phyloP scores from a whole-genome alignment of 495 filamentous ascomycete genomes.

The Penicillium coprophilum region DNA sequence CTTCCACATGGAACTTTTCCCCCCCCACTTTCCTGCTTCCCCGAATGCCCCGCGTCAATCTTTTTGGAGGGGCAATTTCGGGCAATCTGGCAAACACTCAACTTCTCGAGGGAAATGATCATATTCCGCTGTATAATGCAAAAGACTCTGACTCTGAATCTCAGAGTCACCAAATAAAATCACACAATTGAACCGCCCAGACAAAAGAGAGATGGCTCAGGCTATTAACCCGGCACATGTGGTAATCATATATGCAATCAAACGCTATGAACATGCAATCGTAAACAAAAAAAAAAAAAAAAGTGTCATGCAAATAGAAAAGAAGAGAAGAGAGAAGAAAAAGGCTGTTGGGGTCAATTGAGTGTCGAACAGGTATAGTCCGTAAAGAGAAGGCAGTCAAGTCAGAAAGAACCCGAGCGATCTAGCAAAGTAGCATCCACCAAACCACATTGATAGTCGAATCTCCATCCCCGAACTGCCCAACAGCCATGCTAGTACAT shows the following conservation, averaged over 20 bases:
- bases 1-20: background rate
- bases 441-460: background rate
- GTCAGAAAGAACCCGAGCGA: background rate
- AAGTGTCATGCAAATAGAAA: background rate
- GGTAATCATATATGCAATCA: conserved; percentile 17
- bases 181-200: conserved; percentile 7
- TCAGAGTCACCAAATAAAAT: conserved; percentile 1
- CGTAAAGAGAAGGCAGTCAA: background rate
- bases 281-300: conserved; percentile 1
- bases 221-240: background rate
- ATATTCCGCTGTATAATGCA: conserved; percentile 5
- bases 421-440: background rate
- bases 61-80: background rate
- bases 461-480: background rate
- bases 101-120: too few relatives aligned
- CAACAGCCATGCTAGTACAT: background rate
- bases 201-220: conserved; percentile 5
- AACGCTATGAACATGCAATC: conserved; percentile 22
- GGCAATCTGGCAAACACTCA: too few relatives aligned
- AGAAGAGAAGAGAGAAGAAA: conserved; percentile 5
- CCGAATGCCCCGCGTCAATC: conserved; percentile 13
- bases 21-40: conserved; percentile 17
- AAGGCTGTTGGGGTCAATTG: background rate
- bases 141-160: background rate
- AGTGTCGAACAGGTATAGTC: background rate